Conservation (phyloP, 257 asterid genomes). For the Leonotis leonurus region DNA sequence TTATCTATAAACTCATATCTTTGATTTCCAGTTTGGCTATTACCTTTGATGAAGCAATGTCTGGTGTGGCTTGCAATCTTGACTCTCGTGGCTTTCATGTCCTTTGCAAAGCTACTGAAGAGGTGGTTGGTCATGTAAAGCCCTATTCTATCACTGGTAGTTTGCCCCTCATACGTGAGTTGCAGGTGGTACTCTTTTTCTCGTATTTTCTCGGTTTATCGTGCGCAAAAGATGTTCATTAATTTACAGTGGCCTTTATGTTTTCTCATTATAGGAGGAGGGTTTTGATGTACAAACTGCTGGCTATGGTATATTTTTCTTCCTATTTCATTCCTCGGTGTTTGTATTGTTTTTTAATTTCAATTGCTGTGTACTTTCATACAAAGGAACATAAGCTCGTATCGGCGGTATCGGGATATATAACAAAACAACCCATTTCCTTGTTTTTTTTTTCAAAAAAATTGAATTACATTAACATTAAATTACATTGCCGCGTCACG, state of each 20-base stretch:
- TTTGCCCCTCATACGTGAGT: conserved; percentile 86
- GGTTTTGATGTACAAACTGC: conserved; percentile 94
- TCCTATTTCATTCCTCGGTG: conserved; percentile 2
- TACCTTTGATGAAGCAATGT: conserved; percentile 60
- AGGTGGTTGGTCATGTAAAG: conserved; percentile 81
- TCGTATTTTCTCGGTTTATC: background rate
- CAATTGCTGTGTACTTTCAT: background rate
- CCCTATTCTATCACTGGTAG: conserved; percentile 96
- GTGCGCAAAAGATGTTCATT: background rate
- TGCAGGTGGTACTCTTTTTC: conserved; percentile 52
- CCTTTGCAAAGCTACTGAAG: conserved; percentile 90
- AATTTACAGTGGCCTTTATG: background rate
- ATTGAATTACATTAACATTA: too few species aligned
- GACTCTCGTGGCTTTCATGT: conserved; percentile 88
- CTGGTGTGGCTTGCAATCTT: conserved; percentile 93
- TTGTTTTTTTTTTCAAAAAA: too few species aligned
- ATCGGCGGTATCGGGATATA: too few species aligned
- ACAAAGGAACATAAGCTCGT: background rate
- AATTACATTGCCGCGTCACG: too few species aligned
- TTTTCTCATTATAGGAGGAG: conserved; percentile 56
- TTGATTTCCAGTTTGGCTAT: conserved; percentile 44
- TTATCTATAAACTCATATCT: background rate
- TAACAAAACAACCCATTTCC: too few species aligned
- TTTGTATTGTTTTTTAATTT: background rate
- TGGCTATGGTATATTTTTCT: conserved; percentile 68